These are phyloP conservation scores for Sequoia sempervirens DNA, from an alignment of 75 land plant species.

Conservation along the genomic window DNA sequence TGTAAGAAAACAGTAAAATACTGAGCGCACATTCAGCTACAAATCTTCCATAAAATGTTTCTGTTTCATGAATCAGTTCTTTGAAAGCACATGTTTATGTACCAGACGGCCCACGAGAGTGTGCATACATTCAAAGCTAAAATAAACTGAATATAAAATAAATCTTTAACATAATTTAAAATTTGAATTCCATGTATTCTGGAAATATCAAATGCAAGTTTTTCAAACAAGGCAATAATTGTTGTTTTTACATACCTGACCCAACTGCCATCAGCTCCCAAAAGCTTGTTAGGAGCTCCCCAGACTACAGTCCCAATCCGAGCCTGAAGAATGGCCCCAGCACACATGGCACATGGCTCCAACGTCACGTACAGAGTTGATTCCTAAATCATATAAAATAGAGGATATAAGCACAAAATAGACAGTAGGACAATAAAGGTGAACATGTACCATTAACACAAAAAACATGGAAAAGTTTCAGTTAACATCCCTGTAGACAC, in stretches of 20 bases:
- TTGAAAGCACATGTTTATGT: neutral
- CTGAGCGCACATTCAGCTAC: neutral
- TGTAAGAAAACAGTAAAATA: neutral
- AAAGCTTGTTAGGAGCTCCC: conserved; percentile 87
- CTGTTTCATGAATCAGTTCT: neutral
- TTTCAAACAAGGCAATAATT: neutral
- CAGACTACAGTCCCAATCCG: conserved; percentile 74
- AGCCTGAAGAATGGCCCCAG: conserved; percentile 91
- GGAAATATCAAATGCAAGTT: conserved; percentile 3
- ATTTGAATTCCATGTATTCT: neutral
- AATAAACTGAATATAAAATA: neutral
- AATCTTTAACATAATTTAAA: neutral
- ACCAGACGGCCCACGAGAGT: neutral
- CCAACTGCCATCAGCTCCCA: conserved; percentile 99
- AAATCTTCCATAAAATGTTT: neutral
- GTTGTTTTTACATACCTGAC: conserved; percentile 47
- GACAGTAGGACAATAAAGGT: neutral
- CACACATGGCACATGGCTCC: conserved; percentile 98
- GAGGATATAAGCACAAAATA: neutral
- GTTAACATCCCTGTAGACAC: too few relatives aligned
- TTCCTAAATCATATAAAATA: conserved; percentile 37
- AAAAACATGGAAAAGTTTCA: neutral
- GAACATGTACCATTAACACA: neutral
- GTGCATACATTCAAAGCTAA: neutral
- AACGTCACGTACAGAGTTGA: conserved; percentile 89